These are phyloP conservation scores for Gentiana straminea DNA, from an alignment of 257 asterid species.

Conservation along the genomic window DNA sequence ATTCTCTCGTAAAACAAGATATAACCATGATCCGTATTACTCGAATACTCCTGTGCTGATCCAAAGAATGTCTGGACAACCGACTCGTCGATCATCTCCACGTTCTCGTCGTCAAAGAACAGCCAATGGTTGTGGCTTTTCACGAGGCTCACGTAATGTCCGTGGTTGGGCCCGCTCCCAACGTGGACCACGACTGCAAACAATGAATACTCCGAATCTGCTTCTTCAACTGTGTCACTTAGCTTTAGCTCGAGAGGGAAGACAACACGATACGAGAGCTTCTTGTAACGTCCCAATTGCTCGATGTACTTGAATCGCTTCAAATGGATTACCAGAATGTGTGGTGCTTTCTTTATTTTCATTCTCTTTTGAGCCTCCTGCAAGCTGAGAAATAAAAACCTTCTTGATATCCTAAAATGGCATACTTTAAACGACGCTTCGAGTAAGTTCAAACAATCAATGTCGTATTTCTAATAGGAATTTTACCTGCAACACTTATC, in stretches of 20 bases:
- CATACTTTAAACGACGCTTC: no score
- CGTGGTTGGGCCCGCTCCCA: slow-evolving; percentile 87
- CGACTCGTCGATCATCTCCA: slow-evolving; percentile 82
- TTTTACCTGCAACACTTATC: slow-evolving; percentile 84
- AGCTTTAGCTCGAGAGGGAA: slow-evolving; percentile 79
- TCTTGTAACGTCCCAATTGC: slow-evolving; percentile 68
- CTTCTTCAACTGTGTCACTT: slow-evolving; percentile 76
- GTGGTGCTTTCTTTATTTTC: slow-evolving; percentile 80
- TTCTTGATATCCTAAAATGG: no score
- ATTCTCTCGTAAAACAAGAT: slow-evolving; percentile 65
- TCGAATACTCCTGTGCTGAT: slow-evolving; percentile 74
- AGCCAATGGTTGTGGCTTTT: slow-evolving; percentile 87
- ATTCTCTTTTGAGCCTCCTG: slow-evolving; percentile 96
- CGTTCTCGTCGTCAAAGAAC: slow-evolving; percentile 73
- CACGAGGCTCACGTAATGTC: slow-evolving; percentile 83
- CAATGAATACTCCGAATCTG: slow-evolving; percentile 66
- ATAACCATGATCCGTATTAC: slow-evolving; percentile 79
- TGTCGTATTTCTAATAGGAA: neutral
- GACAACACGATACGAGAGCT: slow-evolving; percentile 76
- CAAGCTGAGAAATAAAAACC: slow-evolving; percentile 34
- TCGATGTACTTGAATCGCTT: slow-evolving; percentile 77
- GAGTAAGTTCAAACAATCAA: no score
- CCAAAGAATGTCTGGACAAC: slow-evolving; percentile 84
- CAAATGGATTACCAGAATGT: slow-evolving; percentile 66
- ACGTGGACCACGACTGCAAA: slow-evolving; percentile 77